Evolutionary conservation across 106 monocot species (phyloP).

Genomic region (Gastrodia elata): DNA sequence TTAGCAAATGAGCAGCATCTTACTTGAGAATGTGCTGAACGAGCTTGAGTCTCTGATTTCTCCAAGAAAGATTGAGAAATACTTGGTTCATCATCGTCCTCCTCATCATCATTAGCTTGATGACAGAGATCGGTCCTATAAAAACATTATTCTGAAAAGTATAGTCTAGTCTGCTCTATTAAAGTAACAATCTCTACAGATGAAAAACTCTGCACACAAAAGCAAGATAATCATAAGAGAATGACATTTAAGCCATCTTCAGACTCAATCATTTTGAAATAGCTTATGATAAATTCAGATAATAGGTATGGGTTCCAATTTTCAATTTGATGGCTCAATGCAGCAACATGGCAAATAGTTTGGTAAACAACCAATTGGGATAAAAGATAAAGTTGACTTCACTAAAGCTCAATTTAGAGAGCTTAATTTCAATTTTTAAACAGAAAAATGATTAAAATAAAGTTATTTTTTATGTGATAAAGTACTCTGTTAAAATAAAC

Average conservation of each 20-base stretch:
- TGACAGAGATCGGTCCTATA: conserved; percentile 94
- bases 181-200: not conserved
- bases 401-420: not conserved
- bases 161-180: not conserved
- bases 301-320: not conserved
- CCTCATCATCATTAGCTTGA: conserved; percentile 92
- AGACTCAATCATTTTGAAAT: not conserved
- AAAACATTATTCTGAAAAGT: conserved; percentile 7
- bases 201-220: not conserved
- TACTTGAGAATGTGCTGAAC: conserved; percentile 21
- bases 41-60: conserved; percentile 30
- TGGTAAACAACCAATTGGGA: not conserved
- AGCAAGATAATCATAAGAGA: conserved; percentile 1
- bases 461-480: not conserved
- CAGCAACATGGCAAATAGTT: not conserved
- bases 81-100: conserved; percentile 65
- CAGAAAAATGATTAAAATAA: not conserved
- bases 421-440: not conserved
- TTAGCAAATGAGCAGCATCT: conserved; percentile 46
- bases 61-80: conserved; percentile 64
- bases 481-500: not conserved
- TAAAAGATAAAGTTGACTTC: not conserved
- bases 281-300: not conserved
- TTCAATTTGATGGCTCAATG: not conserved
- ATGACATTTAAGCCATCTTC: not conserved